Evolutionary conservation across 1,139 yeast species (phyloP).

Genomic region (Casaregolazyma lundiana): DNA sequence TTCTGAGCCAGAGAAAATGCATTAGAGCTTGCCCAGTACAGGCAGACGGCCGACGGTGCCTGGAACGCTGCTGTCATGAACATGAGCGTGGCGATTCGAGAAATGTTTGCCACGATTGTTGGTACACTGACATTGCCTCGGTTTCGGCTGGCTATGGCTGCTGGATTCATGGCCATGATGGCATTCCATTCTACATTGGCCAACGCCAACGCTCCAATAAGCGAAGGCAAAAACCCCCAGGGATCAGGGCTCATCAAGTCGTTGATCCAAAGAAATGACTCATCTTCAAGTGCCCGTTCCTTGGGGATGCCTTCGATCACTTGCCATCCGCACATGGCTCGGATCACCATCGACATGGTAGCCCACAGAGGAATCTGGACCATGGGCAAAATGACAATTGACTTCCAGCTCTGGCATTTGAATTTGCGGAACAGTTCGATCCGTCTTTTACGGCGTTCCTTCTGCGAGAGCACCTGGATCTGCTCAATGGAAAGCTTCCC

Average conservation of each 20-base stretch:
- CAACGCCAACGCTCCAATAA: constrained; percentile 64
- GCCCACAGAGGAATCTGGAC: constrained; percentile 91
- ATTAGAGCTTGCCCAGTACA: constrained; percentile 88
- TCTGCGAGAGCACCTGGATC: constrained; percentile 63
- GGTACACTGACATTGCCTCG: constrained; percentile 55
- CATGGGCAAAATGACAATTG: constrained; percentile 59
- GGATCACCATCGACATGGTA: constrained; percentile 64
- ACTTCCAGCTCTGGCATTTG: constrained; percentile 76
- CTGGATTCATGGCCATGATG: constrained; percentile 47
- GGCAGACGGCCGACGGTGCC: constrained; percentile 74
- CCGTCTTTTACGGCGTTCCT: constrained; percentile 74
- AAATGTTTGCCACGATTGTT: constrained; percentile 52
- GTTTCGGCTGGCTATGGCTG: constrained; percentile 34
- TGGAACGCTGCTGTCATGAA: constrained; percentile 81
- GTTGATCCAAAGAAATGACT: constrained; percentile 55
- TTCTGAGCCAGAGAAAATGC: constrained; percentile 71
- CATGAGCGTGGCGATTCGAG: constrained; percentile 71
- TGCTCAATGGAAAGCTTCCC: constrained; percentile 65
- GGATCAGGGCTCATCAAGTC: constrained; percentile 64
- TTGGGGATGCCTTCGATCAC: constrained; percentile 40
- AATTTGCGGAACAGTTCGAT: constrained; percentile 59
- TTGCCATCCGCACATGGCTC: constrained; percentile 74
- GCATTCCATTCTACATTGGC: constrained; percentile 77
- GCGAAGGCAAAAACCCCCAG: constrained; percentile 59
- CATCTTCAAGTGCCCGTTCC: constrained; percentile 51